Evolutionary conservation across 805 yeast species (phyloP).

Genomic region (Komagataella phaffii): DNA sequence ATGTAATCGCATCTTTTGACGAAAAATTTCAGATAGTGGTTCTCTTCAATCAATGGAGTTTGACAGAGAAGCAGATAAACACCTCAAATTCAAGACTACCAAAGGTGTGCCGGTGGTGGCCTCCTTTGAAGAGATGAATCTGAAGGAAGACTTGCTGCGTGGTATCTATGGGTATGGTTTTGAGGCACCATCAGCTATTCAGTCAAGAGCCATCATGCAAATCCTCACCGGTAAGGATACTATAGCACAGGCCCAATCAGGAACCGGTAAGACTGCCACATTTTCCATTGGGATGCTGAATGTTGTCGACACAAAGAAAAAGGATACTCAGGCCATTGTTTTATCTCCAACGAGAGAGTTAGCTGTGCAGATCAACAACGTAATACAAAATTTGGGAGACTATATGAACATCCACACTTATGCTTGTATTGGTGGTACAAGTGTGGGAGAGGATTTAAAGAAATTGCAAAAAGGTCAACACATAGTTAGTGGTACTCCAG

Average conservation of each 20-base stretch:
- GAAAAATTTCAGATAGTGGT: slow-evolving; percentile 2
- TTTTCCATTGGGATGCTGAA: slow-evolving; percentile 55
- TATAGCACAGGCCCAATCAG: slow-evolving; percentile 81
- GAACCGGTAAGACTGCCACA: slow-evolving; percentile 88
- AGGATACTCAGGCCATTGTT: slow-evolving; percentile 83
- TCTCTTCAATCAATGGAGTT: slow-evolving; percentile 34
- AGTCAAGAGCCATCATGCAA: slow-evolving; percentile 68
- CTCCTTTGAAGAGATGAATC: slow-evolving; percentile 62
- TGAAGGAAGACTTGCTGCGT: slow-evolving; percentile 46
- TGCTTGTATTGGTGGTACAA: slow-evolving; percentile 96
- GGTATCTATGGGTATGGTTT: slow-evolving; percentile 75
- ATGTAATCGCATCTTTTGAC: neutral
- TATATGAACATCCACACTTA: slow-evolving; percentile 86
- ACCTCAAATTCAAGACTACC: slow-evolving; percentile 47
- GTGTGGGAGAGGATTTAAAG: slow-evolving; percentile 76
- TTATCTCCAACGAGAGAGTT: slow-evolving; percentile 96
- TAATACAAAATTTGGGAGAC: slow-evolving; percentile 78
- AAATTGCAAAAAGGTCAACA: slow-evolving; percentile 80
- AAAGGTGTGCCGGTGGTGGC: slow-evolving; percentile 36
- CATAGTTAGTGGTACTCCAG: slow-evolving; percentile 96
- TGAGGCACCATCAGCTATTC: slow-evolving; percentile 74
- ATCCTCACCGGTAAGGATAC: slow-evolving; percentile 63
- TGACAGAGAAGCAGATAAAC: slow-evolving; percentile 45
- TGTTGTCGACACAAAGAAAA: slow-evolving; percentile 52
- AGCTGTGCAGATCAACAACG: slow-evolving; percentile 92